These are phyloP conservation scores for Graphiopsis chlorocephala DNA, from an alignment of 2,329 filamentous ascomycete species.

Conservation along the genomic window DNA sequence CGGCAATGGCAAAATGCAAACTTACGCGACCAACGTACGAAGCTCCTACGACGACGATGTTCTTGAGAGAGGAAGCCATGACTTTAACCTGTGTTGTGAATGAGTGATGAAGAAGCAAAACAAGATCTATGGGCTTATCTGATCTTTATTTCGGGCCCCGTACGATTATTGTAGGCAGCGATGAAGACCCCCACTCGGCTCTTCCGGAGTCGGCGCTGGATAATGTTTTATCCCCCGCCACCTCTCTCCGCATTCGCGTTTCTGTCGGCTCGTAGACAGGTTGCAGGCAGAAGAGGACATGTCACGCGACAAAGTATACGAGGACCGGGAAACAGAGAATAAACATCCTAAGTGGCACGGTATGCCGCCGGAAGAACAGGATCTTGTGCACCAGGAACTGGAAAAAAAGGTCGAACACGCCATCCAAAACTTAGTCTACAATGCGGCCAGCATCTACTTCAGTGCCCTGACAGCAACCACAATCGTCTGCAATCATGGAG, in stretches of 20 bases:
- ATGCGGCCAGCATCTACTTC: not conserved
- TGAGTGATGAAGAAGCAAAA: not conserved
- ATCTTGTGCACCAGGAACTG: not conserved
- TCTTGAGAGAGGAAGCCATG: constrained; percentile 19
- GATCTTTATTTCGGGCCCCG: not conserved
- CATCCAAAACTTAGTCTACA: too few species aligned
- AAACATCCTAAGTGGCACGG: not conserved
- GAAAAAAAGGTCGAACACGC: too few species aligned
- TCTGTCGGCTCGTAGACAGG: not conserved
- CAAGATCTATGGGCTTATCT: not conserved
- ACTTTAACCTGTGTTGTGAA: not conserved
- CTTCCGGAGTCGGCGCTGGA: not conserved
- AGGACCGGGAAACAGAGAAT: not conserved
- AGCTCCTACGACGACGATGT: constrained; percentile 24
- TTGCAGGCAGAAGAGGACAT: not conserved
- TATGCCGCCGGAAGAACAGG: not conserved
- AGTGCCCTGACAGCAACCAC: not conserved
- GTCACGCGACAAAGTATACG: not conserved
- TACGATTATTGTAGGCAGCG: too few species aligned
- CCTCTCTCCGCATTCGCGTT: not conserved
- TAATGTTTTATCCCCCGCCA: not conserved
- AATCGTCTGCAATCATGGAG: not conserved
- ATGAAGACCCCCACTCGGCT: not conserved
- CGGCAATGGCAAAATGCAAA: not conserved
- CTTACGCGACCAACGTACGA: constrained; percentile 24